These are phyloP conservation scores for Penicillium roqueforti DNA, from an alignment of 495 filamentous ascomycete species.

Conservation along the genomic window DNA sequence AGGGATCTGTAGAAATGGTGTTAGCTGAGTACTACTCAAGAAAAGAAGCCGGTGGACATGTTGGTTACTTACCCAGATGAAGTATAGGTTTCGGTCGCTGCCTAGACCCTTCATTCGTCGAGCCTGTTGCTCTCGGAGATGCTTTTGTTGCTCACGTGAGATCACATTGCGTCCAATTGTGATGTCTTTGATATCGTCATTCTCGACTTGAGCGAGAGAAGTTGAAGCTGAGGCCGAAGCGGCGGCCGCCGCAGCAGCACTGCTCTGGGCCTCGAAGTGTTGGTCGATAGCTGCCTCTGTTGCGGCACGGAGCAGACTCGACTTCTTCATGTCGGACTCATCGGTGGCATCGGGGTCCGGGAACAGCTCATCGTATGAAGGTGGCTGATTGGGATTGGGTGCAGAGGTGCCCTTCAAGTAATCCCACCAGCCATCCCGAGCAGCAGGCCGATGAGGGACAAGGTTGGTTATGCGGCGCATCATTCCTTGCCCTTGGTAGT, in stretches of 20 bases:
- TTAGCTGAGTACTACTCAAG: constrained; percentile 23
- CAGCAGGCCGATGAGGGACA: constrained; percentile 54
- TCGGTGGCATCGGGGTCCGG: constrained; percentile 48
- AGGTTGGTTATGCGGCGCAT: constrained; percentile 72
- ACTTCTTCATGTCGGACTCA: constrained; percentile 56
- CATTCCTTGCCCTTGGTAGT: constrained; percentile 69
- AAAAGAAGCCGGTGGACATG: background rate
- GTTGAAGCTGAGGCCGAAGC: constrained; percentile 16
- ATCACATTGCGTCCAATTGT: constrained; percentile 44
- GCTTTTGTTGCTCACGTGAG: constrained; percentile 70
- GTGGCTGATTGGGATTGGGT: constrained; percentile 51
- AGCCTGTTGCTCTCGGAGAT: constrained; percentile 65
- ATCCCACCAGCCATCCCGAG: constrained; percentile 66
- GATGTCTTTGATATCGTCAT: constrained; percentile 41
- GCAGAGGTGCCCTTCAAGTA: constrained; percentile 50
- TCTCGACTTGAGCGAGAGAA: constrained; percentile 35
- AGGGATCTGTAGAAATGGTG: constrained; percentile 25
- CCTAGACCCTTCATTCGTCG: constrained; percentile 69
- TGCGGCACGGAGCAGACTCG: constrained; percentile 55
- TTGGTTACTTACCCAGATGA: constrained; percentile 68
- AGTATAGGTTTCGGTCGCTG: constrained; percentile 75
- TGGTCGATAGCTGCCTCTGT: constrained; percentile 62
- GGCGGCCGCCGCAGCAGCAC: constrained; percentile 23
- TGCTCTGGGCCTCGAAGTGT: constrained; percentile 59
- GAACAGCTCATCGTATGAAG: constrained; percentile 79